phyloP scores from a whole-genome alignment of 2,329 filamentous ascomycete genomes.

The Dactylellina drechsleri region DNA sequence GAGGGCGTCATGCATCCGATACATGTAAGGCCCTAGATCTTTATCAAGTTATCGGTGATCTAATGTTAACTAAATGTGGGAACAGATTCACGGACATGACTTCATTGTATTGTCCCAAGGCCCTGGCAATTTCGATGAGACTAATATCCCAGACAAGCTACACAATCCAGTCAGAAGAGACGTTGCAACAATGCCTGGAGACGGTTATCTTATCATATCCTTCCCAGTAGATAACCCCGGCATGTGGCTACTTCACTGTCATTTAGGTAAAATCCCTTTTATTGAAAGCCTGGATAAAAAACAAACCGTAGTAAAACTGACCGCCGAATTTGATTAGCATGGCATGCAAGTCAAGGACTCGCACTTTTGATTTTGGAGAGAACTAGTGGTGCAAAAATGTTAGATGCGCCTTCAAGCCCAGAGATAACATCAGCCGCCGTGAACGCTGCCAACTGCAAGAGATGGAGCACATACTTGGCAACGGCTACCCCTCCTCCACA shows the following conservation, averaged over 20 bases:
- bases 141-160: slow-evolving; percentile 18
- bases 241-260: slow-evolving; percentile 60
- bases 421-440: not conserved
- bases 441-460: slow-evolving; percentile 3
- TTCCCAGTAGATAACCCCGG: slow-evolving; percentile 67
- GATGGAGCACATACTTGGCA: slow-evolving; percentile 4
- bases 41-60: not conserved
- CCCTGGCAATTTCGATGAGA: slow-evolving; percentile 4
- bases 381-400: not conserved
- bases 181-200: slow-evolving; percentile 64
- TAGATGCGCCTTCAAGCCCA: not conserved
- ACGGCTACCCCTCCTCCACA: not conserved
- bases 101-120: slow-evolving; percentile 26
- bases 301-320: not conserved
- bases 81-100: slow-evolving; percentile 37
- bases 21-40: slow-evolving; percentile 6
- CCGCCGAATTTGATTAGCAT: slow-evolving; percentile 59
- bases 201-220: slow-evolving; percentile 65
- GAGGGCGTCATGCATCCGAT: slow-evolving; percentile 20
- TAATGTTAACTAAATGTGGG: not conserved
- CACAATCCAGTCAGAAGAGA: slow-evolving; percentile 67
- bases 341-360: slow-evolving; percentile 69
- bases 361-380: slow-evolving; percentile 59
- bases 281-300: not conserved
- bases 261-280: slow-evolving; percentile 44